These are phyloP conservation scores for Pleurotus salmoneostramineus DNA, from an alignment of 768 basidiomycete species.

Conservation along the genomic window DNA sequence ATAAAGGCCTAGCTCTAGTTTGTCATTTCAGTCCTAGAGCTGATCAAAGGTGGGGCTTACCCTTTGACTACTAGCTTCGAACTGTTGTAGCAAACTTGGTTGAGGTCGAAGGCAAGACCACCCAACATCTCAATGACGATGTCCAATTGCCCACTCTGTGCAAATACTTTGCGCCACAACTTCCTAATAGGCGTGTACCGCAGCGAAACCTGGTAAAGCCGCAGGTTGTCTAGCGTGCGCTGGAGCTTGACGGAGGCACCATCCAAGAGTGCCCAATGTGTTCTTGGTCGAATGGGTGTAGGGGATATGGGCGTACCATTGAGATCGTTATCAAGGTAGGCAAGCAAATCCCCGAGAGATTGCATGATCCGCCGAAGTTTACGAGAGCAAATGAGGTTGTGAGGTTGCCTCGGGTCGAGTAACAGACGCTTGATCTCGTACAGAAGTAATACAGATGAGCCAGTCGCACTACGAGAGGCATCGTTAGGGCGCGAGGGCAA, in stretches of 20 bases:
- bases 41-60: background rate
- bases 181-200: background rate
- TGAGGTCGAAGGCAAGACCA: background rate
- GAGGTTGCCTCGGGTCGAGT: background rate
- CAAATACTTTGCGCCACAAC: background rate
- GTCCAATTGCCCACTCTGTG: background rate
- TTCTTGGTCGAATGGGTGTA: background rate
- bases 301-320: background rate
- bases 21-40: background rate
- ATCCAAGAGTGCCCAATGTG: background rate
- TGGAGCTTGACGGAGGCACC: background rate
- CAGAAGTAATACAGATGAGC: background rate
- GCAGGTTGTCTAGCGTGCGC: background rate
- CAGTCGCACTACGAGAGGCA: background rate
- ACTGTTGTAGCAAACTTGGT: background rate
- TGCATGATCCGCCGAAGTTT: background rate
- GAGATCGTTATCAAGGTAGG: background rate
- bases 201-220: background rate
- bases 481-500: background rate
- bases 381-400: background rate
- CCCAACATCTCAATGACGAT: background rate
- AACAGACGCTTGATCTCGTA: background rate
- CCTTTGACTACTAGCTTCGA: background rate
- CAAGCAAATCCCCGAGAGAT: background rate
- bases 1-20: background rate